These are phyloP conservation scores for Cladorrhinum samala DNA, from an alignment of 495 filamentous ascomycete genomes.

Conservation along the genomic window DNA sequence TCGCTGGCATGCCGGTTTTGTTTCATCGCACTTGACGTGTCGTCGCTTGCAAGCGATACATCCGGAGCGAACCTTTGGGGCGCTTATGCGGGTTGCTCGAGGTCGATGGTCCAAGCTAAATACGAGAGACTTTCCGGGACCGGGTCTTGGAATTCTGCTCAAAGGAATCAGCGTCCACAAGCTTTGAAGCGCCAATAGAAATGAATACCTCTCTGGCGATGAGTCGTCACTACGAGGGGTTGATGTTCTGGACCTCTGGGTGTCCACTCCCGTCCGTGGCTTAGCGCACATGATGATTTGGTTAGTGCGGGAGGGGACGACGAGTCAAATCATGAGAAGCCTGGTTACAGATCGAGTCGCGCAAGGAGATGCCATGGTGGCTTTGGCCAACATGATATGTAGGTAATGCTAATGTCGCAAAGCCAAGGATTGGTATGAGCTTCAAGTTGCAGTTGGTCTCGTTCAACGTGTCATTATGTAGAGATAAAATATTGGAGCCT, in stretches of 20 bases:
- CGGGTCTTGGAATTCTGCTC: neutral
- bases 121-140: slow-evolving; percentile 7
- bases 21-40: slow-evolving; percentile 53
- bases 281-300: neutral
- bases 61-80: slow-evolving; percentile 38
- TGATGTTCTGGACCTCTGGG: neutral
- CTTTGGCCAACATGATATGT: no score
- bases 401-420: no score
- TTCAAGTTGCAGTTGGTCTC: no score
- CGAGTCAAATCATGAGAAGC: neutral
- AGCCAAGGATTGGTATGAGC: no score
- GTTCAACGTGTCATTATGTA: no score
- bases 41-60: slow-evolving; percentile 46
- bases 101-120: slow-evolving; percentile 23
- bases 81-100: slow-evolving; percentile 22
- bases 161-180: neutral
- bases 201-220: neutral
- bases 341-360: no score
- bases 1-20: slow-evolving; percentile 37
- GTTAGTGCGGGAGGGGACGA: neutral
- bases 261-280: neutral
- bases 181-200: neutral
- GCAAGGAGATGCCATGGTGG: no score
- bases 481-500: no score
- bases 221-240: neutral